These are phyloP conservation scores for Starmerella khaoyaiensis DNA, from an alignment of 805 yeast species.

Conservation along the genomic window DNA sequence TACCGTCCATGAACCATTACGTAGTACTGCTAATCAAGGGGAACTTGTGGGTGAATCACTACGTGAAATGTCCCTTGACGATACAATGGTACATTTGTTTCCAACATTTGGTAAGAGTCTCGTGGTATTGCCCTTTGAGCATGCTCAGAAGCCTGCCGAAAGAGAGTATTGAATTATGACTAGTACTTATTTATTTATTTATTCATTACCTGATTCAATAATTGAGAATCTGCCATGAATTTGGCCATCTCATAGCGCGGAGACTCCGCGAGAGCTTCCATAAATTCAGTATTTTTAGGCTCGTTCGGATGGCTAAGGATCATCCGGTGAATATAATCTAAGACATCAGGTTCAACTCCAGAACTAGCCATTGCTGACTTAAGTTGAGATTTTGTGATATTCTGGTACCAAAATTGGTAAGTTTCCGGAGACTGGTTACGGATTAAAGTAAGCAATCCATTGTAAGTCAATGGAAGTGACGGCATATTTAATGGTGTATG, in stretches of 20 bases:
- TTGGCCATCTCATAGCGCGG: constrained; percentile 18
- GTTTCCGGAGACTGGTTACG: constrained; percentile 13
- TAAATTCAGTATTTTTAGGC: constrained; percentile 10
- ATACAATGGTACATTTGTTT: constrained; percentile 10
- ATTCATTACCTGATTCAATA: neutral
- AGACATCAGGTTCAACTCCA: constrained; percentile 22
- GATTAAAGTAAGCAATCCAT: constrained; percentile 12
- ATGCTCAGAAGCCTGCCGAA: constrained; percentile 11
- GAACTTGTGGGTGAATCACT: too few relatives aligned
- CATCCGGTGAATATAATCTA: constrained; percentile 18
- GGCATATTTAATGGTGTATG: constrained; percentile 6
- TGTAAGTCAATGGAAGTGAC: constrained; percentile 18
- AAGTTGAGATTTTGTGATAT: constrained; percentile 13
- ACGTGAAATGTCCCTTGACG: constrained; percentile 1
- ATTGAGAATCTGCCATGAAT: constrained; percentile 15
- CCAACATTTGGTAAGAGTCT: constrained; percentile 18
- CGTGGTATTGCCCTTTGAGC: constrained; percentile 20
- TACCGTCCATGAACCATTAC: constrained; percentile 19
- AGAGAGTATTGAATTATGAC: constrained; percentile 8
- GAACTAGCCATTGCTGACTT: constrained; percentile 12
- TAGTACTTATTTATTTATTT: neutral
- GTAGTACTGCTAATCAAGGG: too few relatives aligned
- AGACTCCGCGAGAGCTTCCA: constrained; percentile 14
- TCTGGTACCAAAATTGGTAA: constrained; percentile 14
- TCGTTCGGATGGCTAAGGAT: constrained; percentile 11